Percentiles rank a stretch among this genome's conserved stretches.
These are phyloP conservation scores for Ambrosia artemisiifolia DNA, from an alignment of 129 eudicot species.

Conservation along the genomic window DNA sequence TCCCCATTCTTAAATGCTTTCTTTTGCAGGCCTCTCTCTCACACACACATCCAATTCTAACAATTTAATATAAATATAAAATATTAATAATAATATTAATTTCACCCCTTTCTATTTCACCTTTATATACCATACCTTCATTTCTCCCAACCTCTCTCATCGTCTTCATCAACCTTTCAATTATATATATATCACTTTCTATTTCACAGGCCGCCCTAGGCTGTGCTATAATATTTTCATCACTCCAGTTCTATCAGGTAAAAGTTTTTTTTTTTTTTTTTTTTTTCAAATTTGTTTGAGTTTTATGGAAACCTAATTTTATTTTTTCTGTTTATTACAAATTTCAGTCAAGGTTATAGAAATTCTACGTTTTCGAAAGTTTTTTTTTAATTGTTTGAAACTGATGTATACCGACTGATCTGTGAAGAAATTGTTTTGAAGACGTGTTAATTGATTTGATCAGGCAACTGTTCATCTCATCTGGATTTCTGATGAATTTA, in stretches of 20 bases:
- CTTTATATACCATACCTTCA: constrained; percentile 20
- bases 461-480: too few relatives aligned
- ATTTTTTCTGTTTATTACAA: too few relatives aligned
- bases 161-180: constrained; percentile 6
- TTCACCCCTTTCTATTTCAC: constrained; percentile 9
- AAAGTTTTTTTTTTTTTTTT: not conserved
- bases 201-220: not conserved
- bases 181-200: not conserved
- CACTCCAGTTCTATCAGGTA: constrained; percentile 1
- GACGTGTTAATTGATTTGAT: too few relatives aligned
- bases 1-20: constrained; percentile 19
- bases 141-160: constrained; percentile 17
- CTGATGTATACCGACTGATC: too few relatives aligned
- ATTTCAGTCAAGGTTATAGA: too few relatives aligned
- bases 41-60: constrained; percentile 9
- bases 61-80: too few relatives aligned
- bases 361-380: too few relatives aligned
- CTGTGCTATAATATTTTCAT: constrained; percentile 5
- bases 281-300: not conserved
- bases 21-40: constrained; percentile 30
- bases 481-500: too few relatives aligned
- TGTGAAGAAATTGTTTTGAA: too few relatives aligned
- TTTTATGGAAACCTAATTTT: too few relatives aligned
- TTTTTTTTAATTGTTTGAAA: too few relatives aligned
- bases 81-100: not conserved